Base-by-base conservation (phyloP, 1,284 basidiomycete species). In the Anthracocystis walkeri region DNA sequence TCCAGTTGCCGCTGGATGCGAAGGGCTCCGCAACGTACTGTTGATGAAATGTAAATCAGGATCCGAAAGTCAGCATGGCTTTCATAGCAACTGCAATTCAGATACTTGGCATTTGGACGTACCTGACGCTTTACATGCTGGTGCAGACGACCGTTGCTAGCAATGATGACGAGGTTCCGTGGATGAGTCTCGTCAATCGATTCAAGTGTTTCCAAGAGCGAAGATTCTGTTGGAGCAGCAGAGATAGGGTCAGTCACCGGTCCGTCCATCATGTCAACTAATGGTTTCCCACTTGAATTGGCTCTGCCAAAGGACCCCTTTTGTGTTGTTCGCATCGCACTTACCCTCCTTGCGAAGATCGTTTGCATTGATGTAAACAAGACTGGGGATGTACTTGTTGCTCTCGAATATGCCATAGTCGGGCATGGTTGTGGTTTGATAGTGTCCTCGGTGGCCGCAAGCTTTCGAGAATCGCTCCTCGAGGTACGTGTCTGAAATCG, bases 61-160 rank as follows among this genome's bases (percentile, higher is more conserved):
- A 49, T 16, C 4, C n/a, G 14, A n/a, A n/a, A n/a, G 21, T 40
- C n/a, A n/a, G 29, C 2, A n/a, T 40, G n/a, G 3, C 40, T 49
- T 7, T 10, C 21, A 7, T 18, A 42, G 8, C 27, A 7, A 25
- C 4, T 4, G 48, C 14, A 12, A 7, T 2, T 33, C 7, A 33
- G 35, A 3, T 10, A 33, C 31, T 14, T 38, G 49, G 21, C 31
- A 20, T n/a, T 11, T 7, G 25, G 4, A 14, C 8, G 0, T 53
- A 75, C 63, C 65, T 76, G 74, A 50, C 74, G 74, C 58, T 72
- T 76, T 20, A 42, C 48, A 40, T 53, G 62, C 23, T 44, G 53
- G 23, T 46, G 64, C 27, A 52, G 10, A 2, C 40, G 29, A 18
- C 29, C 48, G 14, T 56, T 33, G 4, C 35, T 21, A 7, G 56